Conservation (phyloP, 2,329 filamentous ascomycete genomes). For the Monilinia vaccinii-corymbosi region DNA sequence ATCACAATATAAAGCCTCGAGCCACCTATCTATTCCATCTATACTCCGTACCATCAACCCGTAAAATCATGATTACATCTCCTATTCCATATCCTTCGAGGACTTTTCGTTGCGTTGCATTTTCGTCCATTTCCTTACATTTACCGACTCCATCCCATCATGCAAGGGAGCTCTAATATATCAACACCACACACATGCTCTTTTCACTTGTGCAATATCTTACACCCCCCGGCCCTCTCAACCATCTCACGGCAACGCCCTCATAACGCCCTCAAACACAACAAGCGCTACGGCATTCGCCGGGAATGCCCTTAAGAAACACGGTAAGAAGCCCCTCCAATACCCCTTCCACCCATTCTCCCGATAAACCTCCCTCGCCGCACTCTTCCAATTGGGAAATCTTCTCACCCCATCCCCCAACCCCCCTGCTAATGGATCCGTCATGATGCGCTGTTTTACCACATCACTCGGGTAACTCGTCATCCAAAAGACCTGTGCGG, state of each 20-base stretch:
- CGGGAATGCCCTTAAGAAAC: slow-evolving; percentile 87
- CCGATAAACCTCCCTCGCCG: slow-evolving; percentile 64
- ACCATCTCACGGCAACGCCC: slow-evolving; percentile 36
- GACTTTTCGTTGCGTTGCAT: too few species aligned
- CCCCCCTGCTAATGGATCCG: slow-evolving; percentile 69
- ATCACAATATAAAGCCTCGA: too few species aligned
- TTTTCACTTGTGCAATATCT: background rate
- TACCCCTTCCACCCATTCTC: slow-evolving; percentile 74
- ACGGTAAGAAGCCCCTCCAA: slow-evolving; percentile 89
- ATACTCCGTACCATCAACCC: too few species aligned
- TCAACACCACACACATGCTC: background rate
- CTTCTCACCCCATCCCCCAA: slow-evolving; percentile 57
- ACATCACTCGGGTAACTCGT: slow-evolving; percentile 88
- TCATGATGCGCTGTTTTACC: slow-evolving; percentile 96
- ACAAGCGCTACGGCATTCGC: slow-evolving; percentile 91
- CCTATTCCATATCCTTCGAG: too few species aligned
- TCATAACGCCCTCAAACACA: slow-evolving; percentile 88
- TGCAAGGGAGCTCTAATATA: too few species aligned
- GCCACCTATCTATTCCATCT: too few species aligned
- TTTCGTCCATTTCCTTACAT: too few species aligned
- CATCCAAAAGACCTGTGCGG: slow-evolving; percentile 91
- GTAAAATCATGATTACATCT: too few species aligned
- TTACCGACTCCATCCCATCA: too few species aligned
- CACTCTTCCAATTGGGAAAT: slow-evolving; percentile 72
- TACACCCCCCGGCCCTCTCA: background rate